Evolutionary conservation across 371 early-diverging fungal species (phyloP).

Genomic region (Mortierella sp.): DNA sequence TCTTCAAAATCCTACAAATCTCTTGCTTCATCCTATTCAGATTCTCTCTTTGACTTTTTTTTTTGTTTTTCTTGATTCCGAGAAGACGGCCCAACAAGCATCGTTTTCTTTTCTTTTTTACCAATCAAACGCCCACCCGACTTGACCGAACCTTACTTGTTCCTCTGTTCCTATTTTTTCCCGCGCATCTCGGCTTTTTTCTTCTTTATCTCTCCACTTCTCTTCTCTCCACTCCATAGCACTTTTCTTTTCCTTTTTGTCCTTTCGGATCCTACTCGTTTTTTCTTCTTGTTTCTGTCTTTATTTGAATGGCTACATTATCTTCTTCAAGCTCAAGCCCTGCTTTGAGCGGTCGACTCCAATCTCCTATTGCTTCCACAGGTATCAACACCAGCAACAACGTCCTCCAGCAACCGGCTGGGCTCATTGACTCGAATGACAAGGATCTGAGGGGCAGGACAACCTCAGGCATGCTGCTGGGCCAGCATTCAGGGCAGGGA

Average conservation of each 20-base stretch:
- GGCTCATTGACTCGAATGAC: background rate
- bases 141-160: background rate
- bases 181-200: background rate
- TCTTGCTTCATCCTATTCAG: too few species aligned
- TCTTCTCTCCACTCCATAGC: background rate
- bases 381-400: slow-evolving; percentile 2
- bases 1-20: too few species aligned
- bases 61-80: too few species aligned
- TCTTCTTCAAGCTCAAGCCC: slow-evolving; percentile 2
- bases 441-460: background rate
- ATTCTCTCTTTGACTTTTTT: too few species aligned
- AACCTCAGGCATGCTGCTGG: background rate
- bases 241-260: background rate
- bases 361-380: background rate
- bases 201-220: background rate
- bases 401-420: background rate
- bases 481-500: background rate
- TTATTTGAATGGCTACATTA: slow-evolving; percentile 2
- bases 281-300: background rate
- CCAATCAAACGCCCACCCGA: background rate
- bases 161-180: background rate
- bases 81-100: too few species aligned
- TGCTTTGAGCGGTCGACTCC: slow-evolving; percentile 1
- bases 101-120: too few species aligned
- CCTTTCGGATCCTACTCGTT: too few species aligned